Base-by-base conservation (phyloP, 192 early-diverging fungal species). In the Podila epigama region DNA sequence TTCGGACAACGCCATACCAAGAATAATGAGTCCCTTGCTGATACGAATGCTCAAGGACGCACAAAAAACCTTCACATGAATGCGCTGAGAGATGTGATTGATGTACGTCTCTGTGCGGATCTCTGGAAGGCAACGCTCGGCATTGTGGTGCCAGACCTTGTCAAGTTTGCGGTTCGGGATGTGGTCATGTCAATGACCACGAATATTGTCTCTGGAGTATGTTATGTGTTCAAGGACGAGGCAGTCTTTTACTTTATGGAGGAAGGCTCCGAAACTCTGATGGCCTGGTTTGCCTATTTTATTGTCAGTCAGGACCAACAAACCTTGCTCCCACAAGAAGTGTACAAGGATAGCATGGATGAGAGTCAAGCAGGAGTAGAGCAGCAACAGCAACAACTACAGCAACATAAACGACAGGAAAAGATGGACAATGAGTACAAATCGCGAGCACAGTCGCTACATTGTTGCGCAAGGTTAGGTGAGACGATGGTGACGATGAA, bases 251-350 rank as follows among this genome's bases (percentile, higher is more conserved):
- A 58, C 27, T 10, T 77, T n/a, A 42, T 64, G 55, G 35, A 11
- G 10, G 32, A 51, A 16, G 60, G 54, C 1, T n/a, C 66, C 10
- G 73, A 68, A 31, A 77, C 73, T 5, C 25, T 77, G 50, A 52
- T 77, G 55, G 73, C 73, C 1, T 77, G 73, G 73, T 77, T 64
- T 36, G 73, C 65, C 0, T 77, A 68, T 28, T 68, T 63, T 33
- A 68, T 77, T 42, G 56, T 63, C 7, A 36, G 66, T 6, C 63
- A 22, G 39, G 55, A 61, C n/a, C 48, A 37, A 51, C 11, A 32
- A 29, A 3, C 2, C 20, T 15, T 28, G 6, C 59, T 48, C 59
- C 2, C n/a, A n/a, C n/a, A n/a, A n/a, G n/a, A n/a, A n/a, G n/a
- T n/a, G n/a, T n/a, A n/a, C n/a, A n/a, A n/a, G n/a, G n/a, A n/a